These are phyloP conservation scores for Phlegmacium glaucopus DNA, from an alignment of 768 basidiomycete genomes.

Conservation along the genomic window DNA sequence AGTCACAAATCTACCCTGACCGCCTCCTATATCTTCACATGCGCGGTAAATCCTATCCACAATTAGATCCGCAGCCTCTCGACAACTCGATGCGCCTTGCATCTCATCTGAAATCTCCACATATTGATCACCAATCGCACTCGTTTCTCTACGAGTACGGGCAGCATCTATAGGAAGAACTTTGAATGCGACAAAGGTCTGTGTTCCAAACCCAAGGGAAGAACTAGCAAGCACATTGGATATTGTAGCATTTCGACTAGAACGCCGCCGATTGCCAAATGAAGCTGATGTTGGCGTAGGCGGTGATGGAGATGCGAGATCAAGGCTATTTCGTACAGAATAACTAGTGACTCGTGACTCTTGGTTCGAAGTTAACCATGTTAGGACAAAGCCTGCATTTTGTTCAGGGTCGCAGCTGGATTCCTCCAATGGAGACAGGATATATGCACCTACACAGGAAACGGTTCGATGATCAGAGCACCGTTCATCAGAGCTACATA, in stretches of 20 bases:
- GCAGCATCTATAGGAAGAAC: slow-evolving; percentile 71
- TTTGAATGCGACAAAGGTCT: slow-evolving; percentile 73
- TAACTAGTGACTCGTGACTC: slow-evolving; percentile 81
- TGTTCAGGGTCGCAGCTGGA: slow-evolving; percentile 83
- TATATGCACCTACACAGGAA: slow-evolving; percentile 99
- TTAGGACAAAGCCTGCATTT: slow-evolving; percentile 84
- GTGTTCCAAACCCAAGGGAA: slow-evolving; percentile 28
- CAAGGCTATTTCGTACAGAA: slow-evolving; percentile 71
- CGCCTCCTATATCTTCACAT: slow-evolving; percentile 59
- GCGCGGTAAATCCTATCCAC: slow-evolving; percentile 67
- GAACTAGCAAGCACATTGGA: slow-evolving; percentile 19
- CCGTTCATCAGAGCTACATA: slow-evolving; percentile 3
- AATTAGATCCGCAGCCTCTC: slow-evolving; percentile 73
- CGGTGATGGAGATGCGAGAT: slow-evolving; percentile 19
- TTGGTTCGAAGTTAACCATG: slow-evolving; percentile 72
- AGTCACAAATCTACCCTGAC: slow-evolving; percentile 46
- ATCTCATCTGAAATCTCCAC: slow-evolving; percentile 62
- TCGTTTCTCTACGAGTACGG: slow-evolving; percentile 43
- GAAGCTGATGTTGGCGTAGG: slow-evolving; percentile 8
- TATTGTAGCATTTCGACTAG: slow-evolving; percentile 18
- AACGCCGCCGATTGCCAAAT: not conserved
- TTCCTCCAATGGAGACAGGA: slow-evolving; percentile 90
- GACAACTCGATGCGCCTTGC: slow-evolving; percentile 61
- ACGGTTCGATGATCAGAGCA: no score
- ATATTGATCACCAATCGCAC: slow-evolving; percentile 39